Evolutionary conservation across 257 asterid genomes (phyloP).

Genomic region (Salvia splendens): DNA sequence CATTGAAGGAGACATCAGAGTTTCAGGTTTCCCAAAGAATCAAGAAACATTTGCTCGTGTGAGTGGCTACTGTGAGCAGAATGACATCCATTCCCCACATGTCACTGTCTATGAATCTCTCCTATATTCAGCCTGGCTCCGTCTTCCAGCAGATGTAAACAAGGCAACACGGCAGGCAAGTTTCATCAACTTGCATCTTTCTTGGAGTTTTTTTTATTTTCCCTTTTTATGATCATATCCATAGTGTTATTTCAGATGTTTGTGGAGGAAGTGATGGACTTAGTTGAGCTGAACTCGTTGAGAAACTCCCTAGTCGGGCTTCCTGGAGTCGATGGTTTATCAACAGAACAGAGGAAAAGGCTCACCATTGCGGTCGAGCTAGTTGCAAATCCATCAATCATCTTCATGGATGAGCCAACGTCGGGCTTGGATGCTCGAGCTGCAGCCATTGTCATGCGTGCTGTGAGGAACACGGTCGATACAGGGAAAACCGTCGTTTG

Average conservation of each 20-base stretch:
- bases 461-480: too few relatives aligned
- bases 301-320: conserved; percentile 61
- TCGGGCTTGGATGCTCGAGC: too few relatives aligned
- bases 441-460: too few relatives aligned
- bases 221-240: too few relatives aligned
- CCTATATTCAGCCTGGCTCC: conserved; percentile 67
- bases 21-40: conserved; percentile 63
- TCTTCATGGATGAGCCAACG: too few relatives aligned
- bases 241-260: conserved; percentile 46
- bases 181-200: too few relatives aligned
- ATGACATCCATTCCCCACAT: conserved; percentile 43
- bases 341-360: conserved; percentile 58
- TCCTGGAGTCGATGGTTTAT: conserved; percentile 67
- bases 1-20: conserved; percentile 60
- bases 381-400: too few relatives aligned
- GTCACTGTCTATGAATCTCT: conserved; percentile 67
- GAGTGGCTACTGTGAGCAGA: too few relatives aligned
- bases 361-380: too few relatives aligned
- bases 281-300: conserved; percentile 54
- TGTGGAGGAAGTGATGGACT: conserved; percentile 33
- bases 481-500: too few relatives aligned
- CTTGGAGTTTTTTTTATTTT: too few relatives aligned
- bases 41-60: conserved; percentile 72
- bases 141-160: conserved; percentile 58
- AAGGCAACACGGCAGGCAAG: conserved; percentile 48